Evolutionary conservation across 805 yeast genomes (phyloP).

Genomic region (Suhomyces xylopsoci): DNA sequence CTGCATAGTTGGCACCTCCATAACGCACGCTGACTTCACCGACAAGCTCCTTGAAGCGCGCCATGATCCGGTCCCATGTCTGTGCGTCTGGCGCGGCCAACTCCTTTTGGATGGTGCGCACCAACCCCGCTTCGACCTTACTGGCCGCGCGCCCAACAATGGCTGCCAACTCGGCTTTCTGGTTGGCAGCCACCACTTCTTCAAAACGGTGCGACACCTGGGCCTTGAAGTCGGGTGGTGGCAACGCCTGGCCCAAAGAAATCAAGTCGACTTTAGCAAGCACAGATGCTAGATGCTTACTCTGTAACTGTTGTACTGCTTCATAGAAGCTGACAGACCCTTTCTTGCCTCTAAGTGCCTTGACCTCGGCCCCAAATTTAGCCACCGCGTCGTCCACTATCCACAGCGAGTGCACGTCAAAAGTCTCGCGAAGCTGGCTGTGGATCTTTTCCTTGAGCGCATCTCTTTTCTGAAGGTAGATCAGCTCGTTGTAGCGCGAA

Average conservation of each 20-base stretch:
- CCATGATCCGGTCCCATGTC: conserved; percentile 20
- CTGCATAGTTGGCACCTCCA: not conserved
- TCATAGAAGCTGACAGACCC: not conserved
- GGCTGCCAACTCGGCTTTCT: conserved; percentile 29
- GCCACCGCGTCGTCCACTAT: conserved; percentile 13
- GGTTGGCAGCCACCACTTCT: conserved; percentile 36
- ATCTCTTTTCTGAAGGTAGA: conserved; percentile 61
- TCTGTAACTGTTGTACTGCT: not conserved
- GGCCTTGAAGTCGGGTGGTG: conserved; percentile 7
- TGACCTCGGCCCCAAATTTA: conserved; percentile 9
- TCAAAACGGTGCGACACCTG: conserved; percentile 38
- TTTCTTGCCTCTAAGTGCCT: conserved; percentile 10
- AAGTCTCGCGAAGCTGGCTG: conserved; percentile 33
- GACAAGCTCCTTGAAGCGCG: conserved; percentile 20
- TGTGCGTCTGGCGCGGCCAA: conserved; percentile 15
- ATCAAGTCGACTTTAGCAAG: conserved; percentile 9
- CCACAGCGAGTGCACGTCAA: conserved; percentile 26
- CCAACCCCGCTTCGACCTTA: conserved; percentile 44
- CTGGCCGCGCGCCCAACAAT: conserved; percentile 41
- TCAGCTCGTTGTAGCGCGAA: conserved; percentile 64
- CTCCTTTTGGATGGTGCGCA: conserved; percentile 22
- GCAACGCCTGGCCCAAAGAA: conserved; percentile 14
- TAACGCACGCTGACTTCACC: conserved; percentile 10
- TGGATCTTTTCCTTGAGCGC: conserved; percentile 50
- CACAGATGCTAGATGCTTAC: not conserved